Evolutionary conservation across 257 asterid genomes (phyloP).

Genomic region (Plantago elongata): DNA sequence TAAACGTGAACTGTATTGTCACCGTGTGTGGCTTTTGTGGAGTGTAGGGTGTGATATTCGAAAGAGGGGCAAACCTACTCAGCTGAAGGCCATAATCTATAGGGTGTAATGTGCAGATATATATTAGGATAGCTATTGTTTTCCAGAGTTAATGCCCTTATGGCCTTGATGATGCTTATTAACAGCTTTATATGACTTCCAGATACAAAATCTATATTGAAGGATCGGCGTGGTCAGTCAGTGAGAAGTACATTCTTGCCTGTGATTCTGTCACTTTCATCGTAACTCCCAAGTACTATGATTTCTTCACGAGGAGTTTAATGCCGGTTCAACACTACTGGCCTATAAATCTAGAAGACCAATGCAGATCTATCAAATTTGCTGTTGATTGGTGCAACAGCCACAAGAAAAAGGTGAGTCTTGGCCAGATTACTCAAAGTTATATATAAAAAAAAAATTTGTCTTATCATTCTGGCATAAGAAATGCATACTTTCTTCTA

Average conservation of each 20-base stretch:
- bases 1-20: no score
- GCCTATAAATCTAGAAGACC: conserved; percentile 61
- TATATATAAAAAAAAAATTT: no score
- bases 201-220: conserved; percentile 87
- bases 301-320: conserved; percentile 78
- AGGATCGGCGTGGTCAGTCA: conserved; percentile 94
- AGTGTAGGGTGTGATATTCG: no score
- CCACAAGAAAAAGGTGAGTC: conserved; percentile 42
- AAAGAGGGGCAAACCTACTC: no score
- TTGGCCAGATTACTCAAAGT: not conserved
- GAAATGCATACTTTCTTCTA: not conserved
- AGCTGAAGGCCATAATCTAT: no score
- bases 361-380: conserved; percentile 71
- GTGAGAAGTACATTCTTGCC: conserved; percentile 88
- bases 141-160: not conserved
- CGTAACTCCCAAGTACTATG: conserved; percentile 63
- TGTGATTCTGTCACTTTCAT: conserved; percentile 67
- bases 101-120: no score
- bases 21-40: no score
- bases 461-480: not conserved
- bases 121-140: no score
- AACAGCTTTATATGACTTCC: not conserved
- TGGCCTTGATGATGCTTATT: no score
- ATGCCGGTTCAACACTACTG: conserved; percentile 79
- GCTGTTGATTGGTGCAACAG: conserved; percentile 89